Evolutionary conservation across 2,329 filamentous ascomycete genomes (phyloP).

Genomic region (Fusarium xylarioides): DNA sequence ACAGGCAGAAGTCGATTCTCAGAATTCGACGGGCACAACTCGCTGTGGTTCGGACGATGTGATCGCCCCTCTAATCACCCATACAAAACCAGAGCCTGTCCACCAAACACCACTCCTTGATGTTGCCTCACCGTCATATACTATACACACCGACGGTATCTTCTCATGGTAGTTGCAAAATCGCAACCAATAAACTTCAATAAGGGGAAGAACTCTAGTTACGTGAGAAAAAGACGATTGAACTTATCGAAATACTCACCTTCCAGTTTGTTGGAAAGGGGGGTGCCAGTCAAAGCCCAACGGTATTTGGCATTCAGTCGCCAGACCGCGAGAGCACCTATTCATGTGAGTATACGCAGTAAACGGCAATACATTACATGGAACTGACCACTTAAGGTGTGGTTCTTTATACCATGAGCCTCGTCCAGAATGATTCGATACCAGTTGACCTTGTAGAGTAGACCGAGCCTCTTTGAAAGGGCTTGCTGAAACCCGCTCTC

Average conservation of each 20-base stretch:
- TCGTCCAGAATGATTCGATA: slow-evolving; percentile 66
- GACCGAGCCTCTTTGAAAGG: slow-evolving; percentile 52
- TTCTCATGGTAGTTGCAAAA: neutral
- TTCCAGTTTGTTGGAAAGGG: slow-evolving; percentile 44
- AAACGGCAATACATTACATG: rapidly evolving
- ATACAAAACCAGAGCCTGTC: slow-evolving; percentile 3
- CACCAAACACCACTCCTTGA: neutral
- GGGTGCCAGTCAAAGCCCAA: slow-evolving; percentile 51
- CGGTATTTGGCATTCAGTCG: slow-evolving; percentile 42
- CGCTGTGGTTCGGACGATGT: slow-evolving; percentile 15
- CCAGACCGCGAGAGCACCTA: slow-evolving; percentile 38
- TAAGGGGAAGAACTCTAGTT: slow-evolving; percentile 49
- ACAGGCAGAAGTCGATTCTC: slow-evolving; percentile 19
- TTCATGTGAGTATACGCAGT: neutral
- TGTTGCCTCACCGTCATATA: neutral
- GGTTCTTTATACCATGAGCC: slow-evolving; percentile 65
- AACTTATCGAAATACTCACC: slow-evolving; percentile 33
- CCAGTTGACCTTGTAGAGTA: slow-evolving; percentile 50
- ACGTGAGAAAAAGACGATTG: neutral
- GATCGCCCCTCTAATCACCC: neutral
- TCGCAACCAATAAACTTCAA: slow-evolving; percentile 45
- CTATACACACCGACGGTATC: slow-evolving; percentile 17
- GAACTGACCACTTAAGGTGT: slow-evolving; percentile 41
- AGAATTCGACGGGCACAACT: slow-evolving; percentile 14
- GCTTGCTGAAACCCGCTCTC: slow-evolving; percentile 38